These are phyloP conservation scores for sweet orange (Citrus sinensis) DNA, from an alignment of 345 rosid species.

Conservation along the genomic window DVS_A1.0 CM039163.1:11451501-11452000, in stretches of 20 bases:
- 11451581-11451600: background rate
- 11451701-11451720: background rate
- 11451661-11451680: background rate
- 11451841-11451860: too few species aligned
- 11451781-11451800: background rate
- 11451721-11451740: background rate
- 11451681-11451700: background rate
- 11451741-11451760: background rate
- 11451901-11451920: too few species aligned
- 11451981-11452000: slow-evolving; percentile 2
- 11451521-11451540: too few species aligned
- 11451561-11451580: background rate
- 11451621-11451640: background rate
- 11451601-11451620: background rate
- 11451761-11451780: background rate
- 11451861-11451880: too few species aligned
- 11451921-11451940: background rate
- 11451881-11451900: too few species aligned
- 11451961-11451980: background rate
- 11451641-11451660: background rate
- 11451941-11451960: background rate
- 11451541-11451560: too few species aligned
- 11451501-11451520: too few species aligned
- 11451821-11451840: too few species aligned
- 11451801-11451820: background rate